Percentiles rank a stretch among this genome's conserved stretches.
These are phyloP conservation scores for Escallonia rubra DNA, from an alignment of 129 eudicot species.

Conservation along the genomic window DNA sequence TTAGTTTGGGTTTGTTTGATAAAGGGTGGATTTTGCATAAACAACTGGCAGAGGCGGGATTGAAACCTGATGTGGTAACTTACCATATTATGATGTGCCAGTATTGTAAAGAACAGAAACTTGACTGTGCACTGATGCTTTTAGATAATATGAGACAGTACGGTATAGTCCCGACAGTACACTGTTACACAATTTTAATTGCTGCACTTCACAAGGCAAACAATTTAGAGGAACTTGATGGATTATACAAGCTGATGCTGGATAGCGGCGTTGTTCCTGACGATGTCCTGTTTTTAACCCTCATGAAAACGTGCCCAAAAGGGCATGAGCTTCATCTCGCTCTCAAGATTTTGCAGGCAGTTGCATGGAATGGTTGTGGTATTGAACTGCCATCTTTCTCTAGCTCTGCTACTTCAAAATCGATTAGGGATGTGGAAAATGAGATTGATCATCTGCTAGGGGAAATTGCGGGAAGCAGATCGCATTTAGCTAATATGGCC, in stretches of 20 bases:
- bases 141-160: conserved; percentile 27
- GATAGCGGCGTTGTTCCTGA: conserved; percentile 54
- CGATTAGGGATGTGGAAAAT: conserved; percentile 18
- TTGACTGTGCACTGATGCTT: conserved; percentile 40
- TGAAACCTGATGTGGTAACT: conserved; percentile 48
- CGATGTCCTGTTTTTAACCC: conserved; percentile 56
- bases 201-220: conserved; percentile 39
- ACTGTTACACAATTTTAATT: conserved; percentile 55
- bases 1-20: conserved; percentile 34
- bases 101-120: conserved; percentile 44
- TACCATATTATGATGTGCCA: conserved; percentile 47
- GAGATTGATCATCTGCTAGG: conserved; percentile 40
- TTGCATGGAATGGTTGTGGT: conserved; percentile 47
- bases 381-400: conserved; percentile 27
- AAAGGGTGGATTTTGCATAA: conserved; percentile 40
- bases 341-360: conserved; percentile 35
- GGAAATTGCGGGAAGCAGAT: conserved; percentile 29
- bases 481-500: conserved; percentile 28
- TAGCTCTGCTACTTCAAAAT: conserved; percentile 10
- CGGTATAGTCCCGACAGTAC: conserved; percentile 46
- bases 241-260: conserved; percentile 49
- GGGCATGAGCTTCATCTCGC: conserved; percentile 51
- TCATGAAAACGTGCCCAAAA: conserved; percentile 36
- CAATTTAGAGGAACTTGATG: conserved; percentile 35
- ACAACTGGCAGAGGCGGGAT: conserved; percentile 37